These are phyloP conservation scores for Aspergillus ostianus DNA, from an alignment of 495 filamentous ascomycete genomes.

Conservation along the genomic window DNA sequence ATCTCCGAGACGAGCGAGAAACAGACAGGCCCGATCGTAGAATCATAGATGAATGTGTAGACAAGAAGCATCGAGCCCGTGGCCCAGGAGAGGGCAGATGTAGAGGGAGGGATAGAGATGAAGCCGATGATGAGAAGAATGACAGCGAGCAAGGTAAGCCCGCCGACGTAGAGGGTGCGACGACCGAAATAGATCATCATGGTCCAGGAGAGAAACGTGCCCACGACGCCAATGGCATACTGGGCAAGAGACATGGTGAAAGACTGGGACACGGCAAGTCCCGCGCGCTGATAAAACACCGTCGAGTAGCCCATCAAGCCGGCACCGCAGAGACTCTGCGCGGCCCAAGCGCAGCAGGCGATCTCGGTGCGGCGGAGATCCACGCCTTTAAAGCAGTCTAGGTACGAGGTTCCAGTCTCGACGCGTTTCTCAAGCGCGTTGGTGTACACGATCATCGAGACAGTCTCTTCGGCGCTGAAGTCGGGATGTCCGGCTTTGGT, in stretches of 20 bases:
- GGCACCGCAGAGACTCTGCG: constrained; percentile 67
- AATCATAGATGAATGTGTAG: constrained; percentile 64
- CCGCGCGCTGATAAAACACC: constrained; percentile 67
- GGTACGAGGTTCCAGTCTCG: constrained; percentile 56
- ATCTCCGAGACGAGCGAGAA: constrained; percentile 65
- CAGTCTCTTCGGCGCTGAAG: constrained; percentile 62
- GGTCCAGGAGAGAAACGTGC: constrained; percentile 63
- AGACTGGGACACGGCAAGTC: constrained; percentile 50
- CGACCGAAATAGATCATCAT: constrained; percentile 62
- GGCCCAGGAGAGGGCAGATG: constrained; percentile 46
- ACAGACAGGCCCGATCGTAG: constrained; percentile 62
- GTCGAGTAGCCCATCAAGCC: constrained; percentile 68
- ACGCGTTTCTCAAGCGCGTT: constrained; percentile 60
- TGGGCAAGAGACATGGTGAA: constrained; percentile 64
- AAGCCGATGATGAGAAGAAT: constrained; percentile 51
- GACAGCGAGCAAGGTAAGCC: constrained; percentile 49
- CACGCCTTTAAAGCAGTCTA: constrained; percentile 66
- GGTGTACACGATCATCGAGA: constrained; percentile 72
- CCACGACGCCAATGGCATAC: constrained; percentile 63
- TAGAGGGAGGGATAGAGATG: constrained; percentile 46
- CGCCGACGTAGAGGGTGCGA: constrained; percentile 59
- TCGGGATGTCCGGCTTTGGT: constrained; percentile 48
- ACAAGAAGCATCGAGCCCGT: constrained; percentile 55
- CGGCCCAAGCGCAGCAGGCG: constrained; percentile 64
- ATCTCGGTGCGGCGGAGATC: constrained; percentile 69